Conservation (phyloP, 176 grass and related monocot species). For the Oryza meridionalis region DNA sequence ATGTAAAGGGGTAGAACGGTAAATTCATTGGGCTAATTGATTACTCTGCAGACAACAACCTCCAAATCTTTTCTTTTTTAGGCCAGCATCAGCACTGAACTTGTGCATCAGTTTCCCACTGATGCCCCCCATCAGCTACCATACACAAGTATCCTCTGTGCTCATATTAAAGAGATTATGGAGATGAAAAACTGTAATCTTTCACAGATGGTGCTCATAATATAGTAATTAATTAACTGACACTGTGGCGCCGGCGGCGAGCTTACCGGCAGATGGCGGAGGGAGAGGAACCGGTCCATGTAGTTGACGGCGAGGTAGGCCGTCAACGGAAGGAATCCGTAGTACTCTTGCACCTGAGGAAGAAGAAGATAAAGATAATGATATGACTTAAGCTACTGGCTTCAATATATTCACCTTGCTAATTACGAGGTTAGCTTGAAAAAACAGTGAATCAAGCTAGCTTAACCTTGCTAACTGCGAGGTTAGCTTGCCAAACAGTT, state of each 20-base stretch:
- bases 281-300: conserved; percentile 94
- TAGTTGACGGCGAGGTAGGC: conserved; percentile 98
- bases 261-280: conserved; percentile 70
- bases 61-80: conserved; percentile 56
- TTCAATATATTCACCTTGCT: neutral
- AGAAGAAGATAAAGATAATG: neutral
- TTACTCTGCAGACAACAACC: conserved; percentile 37
- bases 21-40: conserved; percentile 21
- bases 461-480: neutral
- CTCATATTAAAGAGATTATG: conserved; percentile 17
- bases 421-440: neutral
- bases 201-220: conserved; percentile 13
- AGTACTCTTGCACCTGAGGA: conserved; percentile 69
- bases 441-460: neutral
- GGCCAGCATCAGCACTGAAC: conserved; percentile 42
- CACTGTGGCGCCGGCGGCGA: neutral
- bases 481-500: neutral
- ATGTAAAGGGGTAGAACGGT: conserved; percentile 36
- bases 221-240: neutral
- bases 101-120: conserved; percentile 41
- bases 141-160: neutral
- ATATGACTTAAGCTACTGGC: neutral
- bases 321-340: conserved; percentile 81
- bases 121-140: conserved; percentile 25
- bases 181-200: conserved; percentile 24